Conservation (phyloP, 495 filamentous ascomycete species). For the Bryoglossum gracile region DNA sequence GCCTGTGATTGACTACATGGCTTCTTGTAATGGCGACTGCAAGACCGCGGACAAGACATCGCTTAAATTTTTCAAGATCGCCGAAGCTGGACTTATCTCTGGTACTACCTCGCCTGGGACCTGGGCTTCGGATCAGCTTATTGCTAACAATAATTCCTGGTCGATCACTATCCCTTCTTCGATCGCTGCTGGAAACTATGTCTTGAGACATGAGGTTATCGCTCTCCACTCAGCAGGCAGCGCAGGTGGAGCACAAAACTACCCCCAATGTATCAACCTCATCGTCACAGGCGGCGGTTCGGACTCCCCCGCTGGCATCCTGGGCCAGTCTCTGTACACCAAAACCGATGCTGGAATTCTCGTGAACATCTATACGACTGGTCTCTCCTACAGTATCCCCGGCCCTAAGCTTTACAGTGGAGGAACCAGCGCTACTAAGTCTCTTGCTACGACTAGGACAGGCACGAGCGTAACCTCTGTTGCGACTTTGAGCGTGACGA, state of each 20-base stretch:
- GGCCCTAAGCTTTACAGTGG: conserved; percentile 43
- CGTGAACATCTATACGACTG: conserved; percentile 54
- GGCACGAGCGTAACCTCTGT: neutral
- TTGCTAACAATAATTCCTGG: conserved; percentile 60
- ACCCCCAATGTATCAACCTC: conserved; percentile 69
- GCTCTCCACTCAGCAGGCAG: conserved; percentile 59
- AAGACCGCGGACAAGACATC: conserved; percentile 41
- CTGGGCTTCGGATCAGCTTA: conserved; percentile 63
- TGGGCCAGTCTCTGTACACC: conserved; percentile 54
- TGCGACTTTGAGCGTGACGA: neutral
- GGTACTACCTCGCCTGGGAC: conserved; percentile 40
- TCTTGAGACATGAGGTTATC: conserved; percentile 75
- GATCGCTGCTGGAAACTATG: conserved; percentile 63
- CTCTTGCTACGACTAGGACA: conserved; percentile 26
- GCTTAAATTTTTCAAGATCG: conserved; percentile 74
- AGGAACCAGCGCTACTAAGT: conserved; percentile 18
- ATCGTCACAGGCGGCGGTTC: conserved; percentile 59
- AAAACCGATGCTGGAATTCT: conserved; percentile 55
- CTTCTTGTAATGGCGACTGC: conserved; percentile 34
- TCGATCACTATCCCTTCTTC: conserved; percentile 58
- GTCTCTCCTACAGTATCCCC: conserved; percentile 43
- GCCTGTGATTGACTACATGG: conserved; percentile 55
- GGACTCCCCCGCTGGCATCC: conserved; percentile 46
- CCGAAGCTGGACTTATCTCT: conserved; percentile 51
- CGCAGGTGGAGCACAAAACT: conserved; percentile 63